Evolutionary conservation across 1,284 basidiomycete genomes (phyloP), one percentile per base, ranked within the genome.

Genomic region (Hymenochaete sp.): DNA sequence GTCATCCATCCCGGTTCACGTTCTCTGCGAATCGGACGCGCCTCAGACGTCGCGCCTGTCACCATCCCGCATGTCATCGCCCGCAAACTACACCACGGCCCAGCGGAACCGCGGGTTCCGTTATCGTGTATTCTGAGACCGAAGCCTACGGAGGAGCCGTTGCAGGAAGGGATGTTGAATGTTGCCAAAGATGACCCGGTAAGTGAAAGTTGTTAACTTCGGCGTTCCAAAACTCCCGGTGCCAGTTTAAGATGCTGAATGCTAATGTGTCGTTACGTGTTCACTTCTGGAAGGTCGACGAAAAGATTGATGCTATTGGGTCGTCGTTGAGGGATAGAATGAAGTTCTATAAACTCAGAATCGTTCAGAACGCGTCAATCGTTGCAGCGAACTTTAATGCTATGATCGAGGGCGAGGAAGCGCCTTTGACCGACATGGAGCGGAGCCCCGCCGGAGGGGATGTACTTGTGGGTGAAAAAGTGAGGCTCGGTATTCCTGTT

Each of bases 1-100:
- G 84, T 99, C 29, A 87, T 99, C 46, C 96, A 99, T 57, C 92
- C 90, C 2, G 96, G 96, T 19, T 93, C 93, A 2, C 75, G 88
- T 22, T 83, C 71, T 57, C 67, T 97, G 27, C 81, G 92, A 22
- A 79, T 99, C 38, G 96, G 96, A 21, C 77, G 79, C 56, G 92
- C 93, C 0, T 87, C 82, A n/a, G 93, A 97, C 57, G 77, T 88
- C 22, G 79, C 73, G 27, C 93, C 92, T 8, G 58, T 81, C 19
- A 62, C 75, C 7, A 65, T 95, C 14, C 83, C 87, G 2, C 82
- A 77, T 58, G 83, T 90, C 21, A 79, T 95, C 52, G 92, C 91
- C 2, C 47, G 49, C 16, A 71, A 79, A 43, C 79, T 72, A 59
- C 68, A 65, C 49, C 71, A 66, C 25, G 59, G 62, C 3, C 59